Evolutionary conservation across 495 filamentous ascomycete species (phyloP).

Genomic region (Cercophora newfieldiana): DNA sequence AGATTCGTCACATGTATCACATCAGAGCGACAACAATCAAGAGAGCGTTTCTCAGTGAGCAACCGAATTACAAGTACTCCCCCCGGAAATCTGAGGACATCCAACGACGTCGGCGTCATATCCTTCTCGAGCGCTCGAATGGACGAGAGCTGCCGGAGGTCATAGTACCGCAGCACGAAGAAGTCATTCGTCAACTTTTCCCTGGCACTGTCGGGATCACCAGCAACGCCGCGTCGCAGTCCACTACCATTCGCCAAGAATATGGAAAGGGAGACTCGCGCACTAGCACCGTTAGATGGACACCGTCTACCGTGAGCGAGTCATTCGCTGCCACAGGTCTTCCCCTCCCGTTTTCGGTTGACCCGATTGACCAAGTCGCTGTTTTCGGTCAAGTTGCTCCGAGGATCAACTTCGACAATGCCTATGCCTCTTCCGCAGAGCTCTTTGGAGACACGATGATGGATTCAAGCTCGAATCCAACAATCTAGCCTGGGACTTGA

Average conservation of each 20-base stretch:
- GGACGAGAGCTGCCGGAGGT: not conserved
- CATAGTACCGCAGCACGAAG: not conserved
- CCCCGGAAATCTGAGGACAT: not conserved
- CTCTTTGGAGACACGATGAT: too few species aligned
- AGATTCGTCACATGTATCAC: constrained; percentile 24
- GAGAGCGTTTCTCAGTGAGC: constrained; percentile 5
- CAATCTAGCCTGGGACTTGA: too few species aligned
- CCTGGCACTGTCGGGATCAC: not conserved
- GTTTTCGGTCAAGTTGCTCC: not conserved
- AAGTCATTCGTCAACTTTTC: not conserved
- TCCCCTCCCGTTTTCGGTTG: not conserved
- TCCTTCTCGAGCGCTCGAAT: not conserved
- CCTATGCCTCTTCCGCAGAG: too few species aligned
- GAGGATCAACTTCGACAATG: too few species aligned
- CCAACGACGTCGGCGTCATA: not conserved
- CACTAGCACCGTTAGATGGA: too few species aligned
- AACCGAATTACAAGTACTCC: not conserved
- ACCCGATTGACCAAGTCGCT: not conserved
- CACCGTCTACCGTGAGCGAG: not conserved
- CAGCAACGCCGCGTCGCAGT: not conserved
- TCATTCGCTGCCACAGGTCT: not conserved
- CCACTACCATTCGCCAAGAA: not conserved
- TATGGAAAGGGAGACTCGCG: not conserved
- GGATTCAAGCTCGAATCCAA: too few species aligned
- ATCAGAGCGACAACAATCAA: constrained; percentile 19